phyloP scores from a whole-genome alignment of 352 stramenopile genomes.

The Aphanomyces euteiches region DNA sequence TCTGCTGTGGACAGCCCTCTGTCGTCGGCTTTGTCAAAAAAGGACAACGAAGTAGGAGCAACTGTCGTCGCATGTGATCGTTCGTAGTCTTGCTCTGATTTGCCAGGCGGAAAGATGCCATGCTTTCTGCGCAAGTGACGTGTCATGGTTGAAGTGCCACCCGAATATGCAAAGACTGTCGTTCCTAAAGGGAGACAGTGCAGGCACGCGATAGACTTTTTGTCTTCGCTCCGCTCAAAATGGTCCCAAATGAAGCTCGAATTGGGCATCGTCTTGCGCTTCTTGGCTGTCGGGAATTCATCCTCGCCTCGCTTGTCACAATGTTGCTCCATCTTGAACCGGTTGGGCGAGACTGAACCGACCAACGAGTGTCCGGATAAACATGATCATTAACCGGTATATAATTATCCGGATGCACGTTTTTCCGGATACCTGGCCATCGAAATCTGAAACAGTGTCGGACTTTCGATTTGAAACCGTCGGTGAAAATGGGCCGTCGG shows the following conservation, averaged over 20 bases:
- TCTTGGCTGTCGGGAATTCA: neutral
- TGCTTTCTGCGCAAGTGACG: constrained; percentile 77
- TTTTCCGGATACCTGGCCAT: neutral
- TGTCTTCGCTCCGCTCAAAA: constrained; percentile 69
- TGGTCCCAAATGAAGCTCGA: constrained; percentile 83
- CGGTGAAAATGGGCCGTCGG: neutral
- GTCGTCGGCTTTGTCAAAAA: neutral
- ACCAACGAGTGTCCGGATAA: neutral
- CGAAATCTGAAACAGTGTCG: neutral
- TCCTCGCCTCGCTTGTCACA: constrained; percentile 5
- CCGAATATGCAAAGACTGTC: constrained; percentile 78
- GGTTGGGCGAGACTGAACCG: neutral
- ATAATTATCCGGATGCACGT: no score
- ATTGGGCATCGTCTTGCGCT: constrained; percentile 16
- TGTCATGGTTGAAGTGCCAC: constrained; percentile 81
- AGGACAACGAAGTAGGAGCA: constrained; percentile 6
- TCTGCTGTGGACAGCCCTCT: neutral
- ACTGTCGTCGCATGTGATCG: constrained; percentile 34
- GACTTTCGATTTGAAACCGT: neutral
- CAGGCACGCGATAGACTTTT: constrained; percentile 77
- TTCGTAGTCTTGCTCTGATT: constrained; percentile 69
- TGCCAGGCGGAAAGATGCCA: constrained; percentile 71
- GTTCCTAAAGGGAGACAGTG: constrained; percentile 52
- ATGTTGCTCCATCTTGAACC: constrained; percentile 1
- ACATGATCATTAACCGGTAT: neutral